Base-by-base conservation (phyloP, 2,329 filamentous ascomycete species). In the Monilinia fructigena region DNA sequence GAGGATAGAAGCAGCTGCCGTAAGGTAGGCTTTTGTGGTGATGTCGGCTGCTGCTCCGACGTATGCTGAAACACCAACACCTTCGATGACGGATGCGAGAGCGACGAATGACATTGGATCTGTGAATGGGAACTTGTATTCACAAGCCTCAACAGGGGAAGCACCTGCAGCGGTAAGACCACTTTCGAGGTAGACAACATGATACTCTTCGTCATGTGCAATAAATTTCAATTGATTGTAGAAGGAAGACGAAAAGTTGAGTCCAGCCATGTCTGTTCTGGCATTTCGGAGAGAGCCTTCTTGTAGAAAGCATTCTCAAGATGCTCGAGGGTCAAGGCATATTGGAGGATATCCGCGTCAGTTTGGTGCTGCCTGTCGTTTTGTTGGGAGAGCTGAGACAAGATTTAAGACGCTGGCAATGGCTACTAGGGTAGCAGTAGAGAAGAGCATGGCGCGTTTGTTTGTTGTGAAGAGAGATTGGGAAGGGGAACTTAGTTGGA, bases 251-350 rank as follows among this genome's bases (percentile, higher is more conserved):
- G 81, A 76, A 74, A 81, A 83, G 18, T 84, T 50, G 84, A 84
- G 35, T 76, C 77, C 28, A 76, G 71, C 74, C 88, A 88, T 70
- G 84, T 79, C 2, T 76, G 68, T 65, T 81, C 75, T 47, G 79
- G 80, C 79, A 84, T 89, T 70, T 85, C 86, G 68, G 79, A 76
- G 8, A 90, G 79, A 50, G 83, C 87, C 55, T 87, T 74, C 48
- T 79, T 79, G 78, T 90, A 91, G 78, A 90, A 90, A 61, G 80
- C 80, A 69, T 86, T 80, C 77, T 90, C 88, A 48, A 86, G 81
- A 68, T 85, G 81, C 76, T 86, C 85, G 14, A 86, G 80, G 67
- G 80, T 80, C 60, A 83, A 74, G 26, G 81, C 81, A 61, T 81
- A 82, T 76, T 81, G 80, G 63, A 82, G 77, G 62, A 82, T 81